phyloP scores from a whole-genome alignment of 208 protist species.

The Spironucleus salmonicida region DNA sequence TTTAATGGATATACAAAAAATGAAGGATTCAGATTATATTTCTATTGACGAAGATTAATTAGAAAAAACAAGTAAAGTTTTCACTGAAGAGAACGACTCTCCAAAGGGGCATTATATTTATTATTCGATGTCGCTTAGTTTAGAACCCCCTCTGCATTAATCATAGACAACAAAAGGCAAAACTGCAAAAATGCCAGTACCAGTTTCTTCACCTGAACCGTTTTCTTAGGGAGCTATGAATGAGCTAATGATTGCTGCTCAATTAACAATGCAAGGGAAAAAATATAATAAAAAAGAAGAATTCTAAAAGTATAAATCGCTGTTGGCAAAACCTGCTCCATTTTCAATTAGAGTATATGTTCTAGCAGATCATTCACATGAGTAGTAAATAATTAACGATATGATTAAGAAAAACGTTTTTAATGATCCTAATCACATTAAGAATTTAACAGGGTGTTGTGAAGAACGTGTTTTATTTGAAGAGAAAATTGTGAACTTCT shows the following conservation, averaged over 20 bases:
- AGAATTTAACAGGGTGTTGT: too few relatives aligned
- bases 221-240: background rate
- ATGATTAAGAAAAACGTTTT: background rate
- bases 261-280: background rate
- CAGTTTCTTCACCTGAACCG: background rate
- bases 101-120: conserved; percentile 14
- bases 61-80: background rate
- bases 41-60: background rate
- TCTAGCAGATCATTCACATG: background rate
- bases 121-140: conserved; percentile 1
- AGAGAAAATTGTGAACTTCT: background rate
- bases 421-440: too few relatives aligned
- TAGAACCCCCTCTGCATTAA: background rate
- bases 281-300: background rate
- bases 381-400: background rate
- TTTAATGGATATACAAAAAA: background rate
- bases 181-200: background rate
- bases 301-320: background rate
- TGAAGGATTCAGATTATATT: background rate
- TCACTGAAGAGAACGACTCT: background rate
- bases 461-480: conserved; percentile 12
- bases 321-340: background rate
- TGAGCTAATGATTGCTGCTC: background rate
- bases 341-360: conserved; percentile 7
- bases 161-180: background rate